Evolutionary conservation across 2,329 filamentous ascomycete genomes (phyloP), one percentile per base, ranked within the genome.

Genomic region (Epichloe hybrida): DNA sequence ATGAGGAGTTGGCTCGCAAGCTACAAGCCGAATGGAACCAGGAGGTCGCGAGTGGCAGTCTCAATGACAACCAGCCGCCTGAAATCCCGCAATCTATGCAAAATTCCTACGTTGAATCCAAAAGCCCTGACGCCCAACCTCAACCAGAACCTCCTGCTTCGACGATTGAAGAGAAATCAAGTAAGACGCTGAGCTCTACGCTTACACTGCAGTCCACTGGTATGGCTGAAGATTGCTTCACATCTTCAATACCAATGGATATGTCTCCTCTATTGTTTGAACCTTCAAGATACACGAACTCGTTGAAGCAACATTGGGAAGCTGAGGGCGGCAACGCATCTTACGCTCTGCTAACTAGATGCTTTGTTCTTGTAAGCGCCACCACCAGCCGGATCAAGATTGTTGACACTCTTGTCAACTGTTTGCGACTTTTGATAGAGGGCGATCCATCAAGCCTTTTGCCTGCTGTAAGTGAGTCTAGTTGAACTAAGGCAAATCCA

Each of bases 331-430:
- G 87, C 0, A 72, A 84, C 64, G 87, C 89, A 1, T 88, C 90
- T 0, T 98, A 98, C 63, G 86, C 88, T 3, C 72, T 98, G 8
- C 73, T 98, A 35, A 94, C 86, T 0, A 80, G 88, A 58, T 95
- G 89, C 58, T 98, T 98, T 63, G 79, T 95, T n/a, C 74, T 97
- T 23, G 81, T 95, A 46, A 95, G 88, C 61, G 79, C 79, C 52
- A 98, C 93, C 0, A 81, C 83, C 46, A 96, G 89, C 59, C 83
- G 93, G n/a, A 97, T 97, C 62, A 95, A 90, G 66, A 98, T 96
- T 55, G 89, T 97, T n/a, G 89, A 97, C 66, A 95, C 89, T 0
- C 71, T 98, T 6, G 90, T 95, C 54, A 98, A 98, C 61, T 81
- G 90, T 49, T 71, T 98, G 40, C 79, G 93, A 17, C 72, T 88